These are phyloP conservation scores for Alternaria tenuissima DNA, from an alignment of 2,329 filamentous ascomycete genomes.

Conservation along the genomic window DNA sequence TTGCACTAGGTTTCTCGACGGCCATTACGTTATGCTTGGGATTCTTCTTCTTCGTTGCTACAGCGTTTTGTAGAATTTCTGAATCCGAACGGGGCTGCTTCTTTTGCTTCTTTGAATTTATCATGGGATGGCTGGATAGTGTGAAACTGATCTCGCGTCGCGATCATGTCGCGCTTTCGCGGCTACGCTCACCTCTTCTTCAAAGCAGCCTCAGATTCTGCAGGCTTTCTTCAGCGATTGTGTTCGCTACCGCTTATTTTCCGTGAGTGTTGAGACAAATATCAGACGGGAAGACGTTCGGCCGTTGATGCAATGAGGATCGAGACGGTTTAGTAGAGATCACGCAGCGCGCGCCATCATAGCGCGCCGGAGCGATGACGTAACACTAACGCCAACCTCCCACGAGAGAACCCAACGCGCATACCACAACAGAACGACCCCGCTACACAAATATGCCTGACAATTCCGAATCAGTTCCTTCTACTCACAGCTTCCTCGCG, in stretches of 20 bases:
- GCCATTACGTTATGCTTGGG: background rate
- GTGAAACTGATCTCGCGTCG: background rate
- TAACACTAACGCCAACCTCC: background rate
- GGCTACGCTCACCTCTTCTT: background rate
- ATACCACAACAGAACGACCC: background rate
- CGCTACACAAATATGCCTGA: conserved; percentile 2
- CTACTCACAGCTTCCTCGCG: conserved; percentile 58
- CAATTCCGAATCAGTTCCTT: conserved; percentile 53
- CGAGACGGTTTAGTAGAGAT: background rate
- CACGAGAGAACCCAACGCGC: background rate
- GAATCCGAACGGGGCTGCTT: too few relatives aligned
- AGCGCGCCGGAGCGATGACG: conserved; percentile 7
- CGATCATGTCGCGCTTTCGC: background rate
- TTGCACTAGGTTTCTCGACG: too few relatives aligned
- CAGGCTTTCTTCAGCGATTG: background rate
- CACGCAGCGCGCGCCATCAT: background rate
- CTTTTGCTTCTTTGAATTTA: too few relatives aligned
- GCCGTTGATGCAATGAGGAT: background rate
- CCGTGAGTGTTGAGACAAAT: too few relatives aligned
- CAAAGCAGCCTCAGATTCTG: background rate
- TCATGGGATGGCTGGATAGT: background rate
- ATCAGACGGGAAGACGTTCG: background rate
- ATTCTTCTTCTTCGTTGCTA: background rate
- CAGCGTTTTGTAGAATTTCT: background rate
- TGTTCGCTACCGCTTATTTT: background rate